Evolutionary conservation across 1,139 yeast genomes (phyloP), one percentile per base, ranked within the genome.

Genomic region (Hansenula lynferdii): DNA sequence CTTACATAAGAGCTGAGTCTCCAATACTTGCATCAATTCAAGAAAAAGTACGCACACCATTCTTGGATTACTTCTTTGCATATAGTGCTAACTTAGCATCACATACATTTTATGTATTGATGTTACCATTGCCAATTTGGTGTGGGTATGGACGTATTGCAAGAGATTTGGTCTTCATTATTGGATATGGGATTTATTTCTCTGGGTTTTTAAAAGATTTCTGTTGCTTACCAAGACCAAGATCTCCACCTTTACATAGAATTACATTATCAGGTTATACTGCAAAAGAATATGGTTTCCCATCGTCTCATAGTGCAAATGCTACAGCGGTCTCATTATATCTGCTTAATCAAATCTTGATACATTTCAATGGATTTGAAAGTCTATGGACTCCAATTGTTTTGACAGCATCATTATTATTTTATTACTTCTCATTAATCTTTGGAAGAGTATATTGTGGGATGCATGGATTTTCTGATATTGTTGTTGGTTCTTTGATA

Each of bases 401-500:
- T 3, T 10, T 27, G 12, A 17, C 42, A 15, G 8, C 17, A 11
- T 9, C 35, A 5, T 33, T 44, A 6, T 20, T 26, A 3, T 3
- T 74, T 14, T 89, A 90, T 57, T 83, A 80, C 54, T 45, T 69
- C 20, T 79, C 94, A 10, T 67, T 92, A 46, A 75, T 85, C 1
- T 61, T 77, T 46, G 98, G 98, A 22, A 69, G 98, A 41, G 58
- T 92, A 8, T 92, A 92, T 62, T 90, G 97, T 60, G 98, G 98
- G 6, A 92, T 92, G 98, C 98, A 92, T 61, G 98, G 98, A 3
- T 76, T 85, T 45, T 63, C 85, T 24, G 98, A 92, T 58, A 69
- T 92, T 6, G 39, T 67, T 2, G 62, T 76, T 10, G 98, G 98
- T 4, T 63, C 78, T 0, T 0, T 72, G 0, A 67, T 87, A 21